Evolutionary conservation across 345 rosid genomes (phyloP).

Genomic region (Isatis tinctoria): DNA sequence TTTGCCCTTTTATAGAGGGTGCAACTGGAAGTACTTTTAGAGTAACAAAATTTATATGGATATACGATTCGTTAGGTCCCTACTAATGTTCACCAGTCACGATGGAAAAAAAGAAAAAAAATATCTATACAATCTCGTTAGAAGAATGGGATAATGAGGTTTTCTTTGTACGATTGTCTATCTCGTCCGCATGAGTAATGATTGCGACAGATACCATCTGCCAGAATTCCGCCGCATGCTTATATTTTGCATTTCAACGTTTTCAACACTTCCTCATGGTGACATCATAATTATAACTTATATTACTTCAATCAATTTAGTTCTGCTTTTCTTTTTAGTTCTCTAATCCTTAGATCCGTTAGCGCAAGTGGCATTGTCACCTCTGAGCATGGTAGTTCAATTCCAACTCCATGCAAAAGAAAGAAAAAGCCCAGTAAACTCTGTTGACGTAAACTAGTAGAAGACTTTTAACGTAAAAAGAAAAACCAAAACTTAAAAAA

Average conservation of each 20-base stretch:
- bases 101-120: not conserved
- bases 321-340: not conserved
- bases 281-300: slow-evolving; percentile 18
- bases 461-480: not conserved
- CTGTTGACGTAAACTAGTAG: not conserved
- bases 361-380: no score
- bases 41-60: not conserved
- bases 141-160: not conserved
- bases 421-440: not conserved
- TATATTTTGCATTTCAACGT: slow-evolving; percentile 3
- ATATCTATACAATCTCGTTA: not conserved
- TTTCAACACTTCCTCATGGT: slow-evolving; percentile 19
- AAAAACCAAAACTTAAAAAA: not conserved
- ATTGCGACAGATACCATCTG: slow-evolving; percentile 19
- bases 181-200: slow-evolving; percentile 26
- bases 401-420: not conserved
- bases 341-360: no score
- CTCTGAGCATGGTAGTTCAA: not conserved
- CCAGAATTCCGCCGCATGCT: slow-evolving; percentile 26
- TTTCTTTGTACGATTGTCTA: not conserved
- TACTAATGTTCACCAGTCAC: not conserved
- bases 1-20: slow-evolving; percentile 4
- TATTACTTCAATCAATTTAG: not conserved
- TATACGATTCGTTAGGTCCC: not conserved
- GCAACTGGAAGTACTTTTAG: not conserved